A percentile compares a stretch with the other conserved stretches of the same genome.
Evolutionary conservation across 345 rosid species (phyloP).

Genomic region (Salix viminalis): DNA sequence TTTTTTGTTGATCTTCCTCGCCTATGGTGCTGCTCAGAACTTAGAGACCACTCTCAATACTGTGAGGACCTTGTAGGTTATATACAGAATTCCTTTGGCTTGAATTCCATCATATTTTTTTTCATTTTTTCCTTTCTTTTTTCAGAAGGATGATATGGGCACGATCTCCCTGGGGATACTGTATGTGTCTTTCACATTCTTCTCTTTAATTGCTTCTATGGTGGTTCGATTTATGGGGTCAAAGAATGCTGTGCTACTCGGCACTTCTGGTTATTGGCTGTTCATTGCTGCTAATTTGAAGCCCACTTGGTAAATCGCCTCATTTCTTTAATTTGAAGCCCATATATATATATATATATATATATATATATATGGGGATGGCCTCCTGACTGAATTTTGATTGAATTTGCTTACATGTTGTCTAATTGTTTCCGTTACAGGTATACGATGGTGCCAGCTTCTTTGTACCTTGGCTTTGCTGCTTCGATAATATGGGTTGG

Average conservation of each 20-base stretch:
- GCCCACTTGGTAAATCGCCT: constrained; percentile 61
- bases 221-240: constrained; percentile 78
- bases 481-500: constrained; percentile 97
- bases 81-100: neutral
- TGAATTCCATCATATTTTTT: neutral
- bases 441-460: constrained; percentile 85
- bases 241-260: constrained; percentile 75
- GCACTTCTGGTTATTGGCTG: constrained; percentile 88
- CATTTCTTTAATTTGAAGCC: neutral
- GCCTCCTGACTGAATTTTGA: neutral
- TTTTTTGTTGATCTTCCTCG: constrained; percentile 69
- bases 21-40: constrained; percentile 96
- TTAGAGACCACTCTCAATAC: constrained; percentile 76
- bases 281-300: constrained; percentile 81
- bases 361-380: too few species aligned
- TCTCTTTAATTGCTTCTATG: constrained; percentile 74
- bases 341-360: neutral
- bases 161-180: constrained; percentile 82
- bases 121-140: constrained; percentile 11
- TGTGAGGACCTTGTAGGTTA: constrained; percentile 33
- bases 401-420: neutral
- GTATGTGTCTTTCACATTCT: constrained; percentile 75
- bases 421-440: constrained; percentile 28
- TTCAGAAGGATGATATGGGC: constrained; percentile 67
- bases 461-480: constrained; percentile 78